phyloP scores from a whole-genome alignment of 345 rosid species.

The Populus simonii region DNA sequence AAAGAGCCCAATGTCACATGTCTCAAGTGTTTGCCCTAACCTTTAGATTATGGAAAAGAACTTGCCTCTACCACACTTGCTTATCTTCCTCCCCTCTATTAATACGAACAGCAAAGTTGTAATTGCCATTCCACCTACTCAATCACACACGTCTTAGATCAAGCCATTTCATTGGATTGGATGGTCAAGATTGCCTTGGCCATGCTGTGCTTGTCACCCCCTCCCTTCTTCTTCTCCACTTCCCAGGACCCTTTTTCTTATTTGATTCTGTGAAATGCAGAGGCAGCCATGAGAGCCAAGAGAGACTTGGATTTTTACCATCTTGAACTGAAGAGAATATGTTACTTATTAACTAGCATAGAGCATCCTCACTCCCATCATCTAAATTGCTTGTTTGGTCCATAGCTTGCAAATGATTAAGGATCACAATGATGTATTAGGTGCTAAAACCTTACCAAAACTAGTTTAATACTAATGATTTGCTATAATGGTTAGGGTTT shows the following conservation, averaged over 20 bases:
- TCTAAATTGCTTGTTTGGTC: no score
- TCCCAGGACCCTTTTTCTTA: neutral
- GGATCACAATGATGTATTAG: neutral
- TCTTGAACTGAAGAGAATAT: no score
- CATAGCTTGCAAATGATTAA: no score
- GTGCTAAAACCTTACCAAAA: no score
- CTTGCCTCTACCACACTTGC: neutral
- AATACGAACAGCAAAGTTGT: neutral
- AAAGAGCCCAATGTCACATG: constrained; percentile 16
- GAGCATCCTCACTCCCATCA: no score
- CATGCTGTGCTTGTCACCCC: neutral
- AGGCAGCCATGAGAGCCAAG: neutral
- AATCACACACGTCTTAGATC: neutral
- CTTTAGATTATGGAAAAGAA: constrained; percentile 1
- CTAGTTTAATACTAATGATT: neutral
- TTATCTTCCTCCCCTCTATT: neutral
- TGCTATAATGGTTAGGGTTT: neutral
- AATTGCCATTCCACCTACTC: neutral
- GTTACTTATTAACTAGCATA: no score
- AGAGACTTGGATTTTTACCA: neutral
- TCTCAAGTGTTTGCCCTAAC: constrained; percentile 1
- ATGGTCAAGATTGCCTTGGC: neutral
- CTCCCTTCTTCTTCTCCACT: neutral
- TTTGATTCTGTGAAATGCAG: neutral
- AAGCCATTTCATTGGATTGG: neutral